phyloP scores from a whole-genome alignment of 371 early-diverging fungal species.

The Mortierella polycephala region DNA sequence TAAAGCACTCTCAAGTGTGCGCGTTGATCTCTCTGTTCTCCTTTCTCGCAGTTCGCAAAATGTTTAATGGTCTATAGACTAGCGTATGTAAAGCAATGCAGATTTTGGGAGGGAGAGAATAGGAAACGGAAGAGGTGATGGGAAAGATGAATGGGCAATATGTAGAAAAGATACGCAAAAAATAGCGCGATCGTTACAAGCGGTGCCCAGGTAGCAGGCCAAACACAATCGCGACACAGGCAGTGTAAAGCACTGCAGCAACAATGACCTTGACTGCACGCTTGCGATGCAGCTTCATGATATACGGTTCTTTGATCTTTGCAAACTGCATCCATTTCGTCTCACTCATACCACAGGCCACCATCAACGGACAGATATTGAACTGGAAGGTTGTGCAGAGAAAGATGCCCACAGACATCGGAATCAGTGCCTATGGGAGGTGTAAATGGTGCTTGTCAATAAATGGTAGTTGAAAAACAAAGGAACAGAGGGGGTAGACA shows the following conservation, averaged over 20 bases:
- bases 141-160: too few species aligned
- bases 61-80: too few species aligned
- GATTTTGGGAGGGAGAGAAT: neutral
- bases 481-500: neutral
- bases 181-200: slow-evolving; percentile 11
- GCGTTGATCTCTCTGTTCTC: too few species aligned
- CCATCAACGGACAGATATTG: slow-evolving; percentile 41
- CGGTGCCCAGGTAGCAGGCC: slow-evolving; percentile 40
- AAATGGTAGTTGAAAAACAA: neutral
- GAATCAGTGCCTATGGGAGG: slow-evolving; percentile 46
- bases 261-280: slow-evolving; percentile 26
- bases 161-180: too few species aligned
- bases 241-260: slow-evolving; percentile 28
- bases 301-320: slow-evolving; percentile 36
- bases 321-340: slow-evolving; percentile 39
- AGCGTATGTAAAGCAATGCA: neutral
- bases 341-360: slow-evolving; percentile 32
- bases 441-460: too few species aligned
- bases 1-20: neutral
- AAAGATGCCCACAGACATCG: slow-evolving; percentile 44
- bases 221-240: slow-evolving; percentile 27
- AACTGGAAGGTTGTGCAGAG: slow-evolving; percentile 46
- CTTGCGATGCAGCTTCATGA: slow-evolving; percentile 26
- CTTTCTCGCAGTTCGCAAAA: too few species aligned
- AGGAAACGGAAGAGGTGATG: too few species aligned